Evolutionary conservation across 2,329 filamentous ascomycete genomes (phyloP).

Genomic region (Coniochaeta sp.): DNA sequence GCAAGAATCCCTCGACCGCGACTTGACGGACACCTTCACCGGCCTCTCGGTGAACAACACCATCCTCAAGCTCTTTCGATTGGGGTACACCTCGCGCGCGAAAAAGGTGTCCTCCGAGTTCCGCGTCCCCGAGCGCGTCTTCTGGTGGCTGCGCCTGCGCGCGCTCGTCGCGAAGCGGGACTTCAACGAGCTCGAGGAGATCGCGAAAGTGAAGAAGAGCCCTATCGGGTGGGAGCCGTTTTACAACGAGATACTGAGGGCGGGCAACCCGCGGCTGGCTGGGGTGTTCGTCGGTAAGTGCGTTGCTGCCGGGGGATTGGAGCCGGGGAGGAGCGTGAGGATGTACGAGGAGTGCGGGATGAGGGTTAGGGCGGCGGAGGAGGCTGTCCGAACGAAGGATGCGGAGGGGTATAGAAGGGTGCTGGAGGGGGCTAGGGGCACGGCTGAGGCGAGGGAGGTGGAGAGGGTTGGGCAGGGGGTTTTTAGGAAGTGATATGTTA

Average conservation of each 20-base stretch:
- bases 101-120: slow-evolving; percentile 88
- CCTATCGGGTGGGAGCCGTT: slow-evolving; percentile 98
- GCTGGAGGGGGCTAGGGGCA: slow-evolving; percentile 63
- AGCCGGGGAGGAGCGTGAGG: slow-evolving; percentile 62
- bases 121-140: slow-evolving; percentile 83
- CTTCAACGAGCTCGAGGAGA: slow-evolving; percentile 88
- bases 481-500: slow-evolving; percentile 41
- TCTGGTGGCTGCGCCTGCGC: slow-evolving; percentile 81
- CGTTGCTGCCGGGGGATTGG: slow-evolving; percentile 44
- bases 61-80: slow-evolving; percentile 76
- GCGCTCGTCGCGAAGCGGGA: slow-evolving; percentile 85
- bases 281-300: slow-evolving; percentile 84
- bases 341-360: slow-evolving; percentile 98
- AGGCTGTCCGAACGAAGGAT: slow-evolving; percentile 79
- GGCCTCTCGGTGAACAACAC: slow-evolving; percentile 89
- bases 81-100: slow-evolving; percentile 77
- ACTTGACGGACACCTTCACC: slow-evolving; percentile 69
- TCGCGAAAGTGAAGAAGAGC: slow-evolving; percentile 68
- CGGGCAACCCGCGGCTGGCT: slow-evolving; percentile 84
- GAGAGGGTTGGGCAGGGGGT: slow-evolving; percentile 64
- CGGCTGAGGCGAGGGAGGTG: slow-evolving; percentile 66
- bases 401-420: slow-evolving; percentile 66
- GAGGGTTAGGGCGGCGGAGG: slow-evolving; percentile 82
- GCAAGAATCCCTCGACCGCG: slow-evolving; percentile 81
- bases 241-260: slow-evolving; percentile 80